These are phyloP conservation scores for Phytophthora constricta DNA, from an alignment of 352 stramenopile genomes.

Conservation along the genomic window DNA sequence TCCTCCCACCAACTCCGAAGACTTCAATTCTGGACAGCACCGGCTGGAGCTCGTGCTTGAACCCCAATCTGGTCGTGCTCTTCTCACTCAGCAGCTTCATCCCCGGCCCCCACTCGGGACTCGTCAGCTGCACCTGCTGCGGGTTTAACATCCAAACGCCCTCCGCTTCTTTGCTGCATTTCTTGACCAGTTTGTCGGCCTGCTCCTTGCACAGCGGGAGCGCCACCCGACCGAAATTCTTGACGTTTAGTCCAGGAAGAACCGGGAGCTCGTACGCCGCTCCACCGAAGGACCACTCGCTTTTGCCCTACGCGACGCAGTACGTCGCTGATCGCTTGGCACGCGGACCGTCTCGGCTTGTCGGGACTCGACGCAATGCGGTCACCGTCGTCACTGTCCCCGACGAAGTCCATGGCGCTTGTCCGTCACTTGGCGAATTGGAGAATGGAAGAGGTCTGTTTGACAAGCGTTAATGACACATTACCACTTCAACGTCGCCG, in stretches of 20 bases:
- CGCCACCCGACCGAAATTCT: slow-evolving; percentile 1
- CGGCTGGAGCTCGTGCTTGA: background rate
- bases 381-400: background rate
- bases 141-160: background rate
- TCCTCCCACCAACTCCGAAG: background rate
- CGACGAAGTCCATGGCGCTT: background rate
- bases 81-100: background rate
- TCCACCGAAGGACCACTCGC: slow-evolving; percentile 4
- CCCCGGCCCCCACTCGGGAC: background rate
- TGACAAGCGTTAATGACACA: background rate
- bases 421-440: background rate
- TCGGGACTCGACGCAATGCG: background rate
- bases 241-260: slow-evolving; percentile 5
- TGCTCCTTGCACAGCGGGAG: slow-evolving; percentile 10
- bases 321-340: slow-evolving; percentile 9
- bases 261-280: slow-evolving; percentile 4
- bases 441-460: no score
- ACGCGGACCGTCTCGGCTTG: background rate
- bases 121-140: background rate
- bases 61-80: background rate
- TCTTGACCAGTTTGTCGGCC: background rate
- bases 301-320: background rate
- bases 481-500: background rate
- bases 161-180: background rate
- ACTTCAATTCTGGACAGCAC: background rate